A percentile compares a stretch with the other conserved stretches of the same genome.
Conservation (phyloP, 306 rosid genomes). For the Oemleria cerasiformis region DNA sequence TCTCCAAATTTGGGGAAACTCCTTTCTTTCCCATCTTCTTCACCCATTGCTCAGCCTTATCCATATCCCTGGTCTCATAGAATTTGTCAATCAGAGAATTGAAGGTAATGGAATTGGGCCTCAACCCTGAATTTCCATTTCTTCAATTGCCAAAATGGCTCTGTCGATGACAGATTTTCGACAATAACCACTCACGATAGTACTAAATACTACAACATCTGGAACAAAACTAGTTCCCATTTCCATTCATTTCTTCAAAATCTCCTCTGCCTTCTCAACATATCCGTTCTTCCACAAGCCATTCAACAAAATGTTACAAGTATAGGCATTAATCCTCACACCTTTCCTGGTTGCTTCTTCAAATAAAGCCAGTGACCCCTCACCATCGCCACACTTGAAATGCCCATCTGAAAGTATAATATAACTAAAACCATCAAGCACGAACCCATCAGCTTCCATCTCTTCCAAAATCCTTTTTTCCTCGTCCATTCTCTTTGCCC, state of each 20-base stretch:
- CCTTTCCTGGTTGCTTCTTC: conserved; percentile 36
- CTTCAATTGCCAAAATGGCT: conserved; percentile 40
- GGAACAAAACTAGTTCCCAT: conserved; percentile 41
- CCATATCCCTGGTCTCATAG: conserved; percentile 54
- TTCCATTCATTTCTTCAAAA: conserved; percentile 48
- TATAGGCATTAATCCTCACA: conserved; percentile 38
- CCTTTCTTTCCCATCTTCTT: conserved; percentile 62
- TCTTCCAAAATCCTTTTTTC: conserved; percentile 50
- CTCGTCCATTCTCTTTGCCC: conserved; percentile 49
- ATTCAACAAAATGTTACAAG: conserved; percentile 51
- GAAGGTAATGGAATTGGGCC: conserved; percentile 54
- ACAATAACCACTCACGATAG: conserved; percentile 66
- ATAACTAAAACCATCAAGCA: conserved; percentile 50
- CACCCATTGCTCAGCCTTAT: conserved; percentile 68
- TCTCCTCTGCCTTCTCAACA: conserved; percentile 53
- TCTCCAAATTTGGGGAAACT: conserved; percentile 51
- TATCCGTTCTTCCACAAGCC: conserved; percentile 66
- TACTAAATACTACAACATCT: conserved; percentile 48
- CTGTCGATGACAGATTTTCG: conserved; percentile 44
- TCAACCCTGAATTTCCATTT: conserved; percentile 56
- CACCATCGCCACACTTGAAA: conserved; percentile 29
- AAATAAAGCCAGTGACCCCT: conserved; percentile 29
- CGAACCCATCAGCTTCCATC: conserved; percentile 50
- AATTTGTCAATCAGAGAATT: conserved; percentile 56
- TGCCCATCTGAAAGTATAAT: conserved; percentile 48